Percentiles rank a stretch among this genome's conserved stretches.
Evolutionary conservation across 352 stramenopile species (phyloP).

Genomic region (Globisporangium perplexum): DNA sequence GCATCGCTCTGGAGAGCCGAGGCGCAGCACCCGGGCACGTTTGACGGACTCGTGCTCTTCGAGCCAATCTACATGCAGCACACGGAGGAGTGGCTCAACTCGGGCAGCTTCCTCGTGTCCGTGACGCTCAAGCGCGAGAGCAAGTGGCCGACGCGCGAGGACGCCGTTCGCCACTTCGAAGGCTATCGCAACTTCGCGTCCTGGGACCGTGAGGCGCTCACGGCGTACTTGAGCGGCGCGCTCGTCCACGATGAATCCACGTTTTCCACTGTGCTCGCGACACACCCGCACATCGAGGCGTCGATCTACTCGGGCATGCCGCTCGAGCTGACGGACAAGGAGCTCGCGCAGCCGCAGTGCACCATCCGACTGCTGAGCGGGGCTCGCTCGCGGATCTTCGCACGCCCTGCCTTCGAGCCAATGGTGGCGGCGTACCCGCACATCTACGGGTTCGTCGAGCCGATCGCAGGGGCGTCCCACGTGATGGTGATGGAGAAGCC

Average conservation of each 20-base stretch:
- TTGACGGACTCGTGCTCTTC: constrained; percentile 41
- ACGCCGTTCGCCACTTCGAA: constrained; percentile 22
- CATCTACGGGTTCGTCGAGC: constrained; percentile 31
- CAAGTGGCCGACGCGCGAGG: constrained; percentile 14
- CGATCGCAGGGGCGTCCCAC: constrained; percentile 36
- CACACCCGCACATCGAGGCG: constrained; percentile 38
- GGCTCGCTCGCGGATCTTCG: constrained; percentile 40
- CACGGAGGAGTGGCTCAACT: not conserved
- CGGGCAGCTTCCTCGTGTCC: constrained; percentile 27
- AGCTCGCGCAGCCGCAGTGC: constrained; percentile 30
- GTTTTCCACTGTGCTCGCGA: constrained; percentile 30
- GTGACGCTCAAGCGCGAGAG: constrained; percentile 31
- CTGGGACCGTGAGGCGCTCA: constrained; percentile 31
- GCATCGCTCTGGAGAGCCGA: constrained; percentile 33
- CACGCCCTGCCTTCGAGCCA: constrained; percentile 19
- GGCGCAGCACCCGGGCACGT: constrained; percentile 29
- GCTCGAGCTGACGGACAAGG: constrained; percentile 25
- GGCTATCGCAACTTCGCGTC: constrained; percentile 32
- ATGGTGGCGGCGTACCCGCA: constrained; percentile 26
- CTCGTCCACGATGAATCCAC: constrained; percentile 14
- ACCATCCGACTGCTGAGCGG: constrained; percentile 37
- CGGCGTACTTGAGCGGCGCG: constrained; percentile 26
- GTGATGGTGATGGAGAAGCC: constrained; percentile 52
- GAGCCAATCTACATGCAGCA: constrained; percentile 27
- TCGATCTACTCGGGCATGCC: constrained; percentile 32